Evolutionary conservation across 2,329 filamentous ascomycete genomes (phyloP).

Genomic region (Plectosphaerella plurivora): DNA sequence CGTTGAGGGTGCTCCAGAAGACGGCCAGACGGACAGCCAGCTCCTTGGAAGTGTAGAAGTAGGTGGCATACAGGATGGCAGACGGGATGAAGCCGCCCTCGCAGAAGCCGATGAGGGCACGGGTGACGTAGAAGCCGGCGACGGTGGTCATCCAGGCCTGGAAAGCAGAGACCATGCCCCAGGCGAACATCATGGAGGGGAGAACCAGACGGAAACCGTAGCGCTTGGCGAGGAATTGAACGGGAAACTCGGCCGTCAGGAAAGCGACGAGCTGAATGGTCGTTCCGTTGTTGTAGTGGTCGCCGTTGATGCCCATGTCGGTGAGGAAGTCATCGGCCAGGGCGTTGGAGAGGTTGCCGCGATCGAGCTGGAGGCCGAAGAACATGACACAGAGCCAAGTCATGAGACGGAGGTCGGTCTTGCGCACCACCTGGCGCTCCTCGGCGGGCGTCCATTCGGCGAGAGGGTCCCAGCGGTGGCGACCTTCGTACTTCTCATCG

Average conservation of each 20-base stretch:
- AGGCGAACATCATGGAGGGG: conserved; percentile 46
- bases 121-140: conserved; percentile 43
- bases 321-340: conserved; percentile 57
- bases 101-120: conserved; percentile 47
- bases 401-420: conserved; percentile 39
- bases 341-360: conserved; percentile 60
- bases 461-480: conserved; percentile 34
- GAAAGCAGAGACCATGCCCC: conserved; percentile 34
- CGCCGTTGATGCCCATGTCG: conserved; percentile 41
- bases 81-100: conserved; percentile 57
- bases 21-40: conserved; percentile 61
- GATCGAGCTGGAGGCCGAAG: conserved; percentile 59
- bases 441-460: conserved; percentile 50
- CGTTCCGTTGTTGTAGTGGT: conserved; percentile 55
- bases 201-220: conserved; percentile 53
- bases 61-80: conserved; percentile 62
- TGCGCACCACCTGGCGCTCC: conserved; percentile 50
- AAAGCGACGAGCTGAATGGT: conserved; percentile 53
- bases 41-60: conserved; percentile 68
- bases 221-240: conserved; percentile 53
- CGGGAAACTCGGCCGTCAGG: conserved; percentile 52
- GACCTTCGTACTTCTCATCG: conserved; percentile 31
- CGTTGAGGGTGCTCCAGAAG: conserved; percentile 58
- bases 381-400: conserved; percentile 33
- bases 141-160: conserved; percentile 48